A percentile compares a stretch with the other conserved stretches of the same genome.
Conservation (phyloP, 2,329 filamentous ascomycete genomes). For the Penicillium sp. region DNA sequence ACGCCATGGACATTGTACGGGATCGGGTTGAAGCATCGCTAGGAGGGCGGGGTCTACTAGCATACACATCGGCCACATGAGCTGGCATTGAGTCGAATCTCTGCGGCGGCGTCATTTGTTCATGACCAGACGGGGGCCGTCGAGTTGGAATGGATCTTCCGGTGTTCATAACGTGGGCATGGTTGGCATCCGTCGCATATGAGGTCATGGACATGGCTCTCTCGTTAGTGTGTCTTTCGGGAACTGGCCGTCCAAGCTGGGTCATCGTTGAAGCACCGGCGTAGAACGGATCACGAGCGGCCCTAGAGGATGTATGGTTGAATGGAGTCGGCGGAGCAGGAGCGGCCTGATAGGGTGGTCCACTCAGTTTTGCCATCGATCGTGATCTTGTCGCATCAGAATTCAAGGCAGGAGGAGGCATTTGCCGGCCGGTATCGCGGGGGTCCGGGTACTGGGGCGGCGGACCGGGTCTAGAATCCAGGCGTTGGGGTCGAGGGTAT, state of each 20-base stretch:
- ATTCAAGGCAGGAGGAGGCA: slow-evolving; percentile 73
- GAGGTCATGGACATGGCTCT: slow-evolving; percentile 95
- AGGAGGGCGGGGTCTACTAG: slow-evolving; percentile 43
- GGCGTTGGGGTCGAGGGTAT: slow-evolving; percentile 73
- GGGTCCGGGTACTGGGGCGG: slow-evolving; percentile 62
- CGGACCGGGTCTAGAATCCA: slow-evolving; percentile 63
- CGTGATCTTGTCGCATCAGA: slow-evolving; percentile 89
- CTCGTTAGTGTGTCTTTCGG: slow-evolving; percentile 89
- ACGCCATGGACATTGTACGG: slow-evolving; percentile 91
- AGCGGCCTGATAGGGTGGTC: slow-evolving; percentile 68
- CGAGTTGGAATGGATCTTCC: slow-evolving; percentile 86
- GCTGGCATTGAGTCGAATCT: slow-evolving; percentile 53
- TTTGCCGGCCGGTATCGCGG: slow-evolving; percentile 59
- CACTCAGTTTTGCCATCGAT: slow-evolving; percentile 77
- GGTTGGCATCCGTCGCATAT: slow-evolving; percentile 74
- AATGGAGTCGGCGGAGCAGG: slow-evolving; percentile 62
- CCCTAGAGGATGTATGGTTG: slow-evolving; percentile 70
- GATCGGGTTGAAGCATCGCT: slow-evolving; percentile 50
- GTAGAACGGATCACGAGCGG: slow-evolving; percentile 77
- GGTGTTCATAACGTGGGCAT: slow-evolving; percentile 81
- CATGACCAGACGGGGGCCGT: slow-evolving; percentile 60
- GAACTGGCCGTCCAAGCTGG: slow-evolving; percentile 86
- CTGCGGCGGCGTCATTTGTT: slow-evolving; percentile 32
- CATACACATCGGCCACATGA: slow-evolving; percentile 49
- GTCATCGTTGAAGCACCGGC: slow-evolving; percentile 68